These are phyloP conservation scores for Aspergillus incahuasiensis DNA, from an alignment of 495 filamentous ascomycete species.

Conservation along the genomic window DNA sequence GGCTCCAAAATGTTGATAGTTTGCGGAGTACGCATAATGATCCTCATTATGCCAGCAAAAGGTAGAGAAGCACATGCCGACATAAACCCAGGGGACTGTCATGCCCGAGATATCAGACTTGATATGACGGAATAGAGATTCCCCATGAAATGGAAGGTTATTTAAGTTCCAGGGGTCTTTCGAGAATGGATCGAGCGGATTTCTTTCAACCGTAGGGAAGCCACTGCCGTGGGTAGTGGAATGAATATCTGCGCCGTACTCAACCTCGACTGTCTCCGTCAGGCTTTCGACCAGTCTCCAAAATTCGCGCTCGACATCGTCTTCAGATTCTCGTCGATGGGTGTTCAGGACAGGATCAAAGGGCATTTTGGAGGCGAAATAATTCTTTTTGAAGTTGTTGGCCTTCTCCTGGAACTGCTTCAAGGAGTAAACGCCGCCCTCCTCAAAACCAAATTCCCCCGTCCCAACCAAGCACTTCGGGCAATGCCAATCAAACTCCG, in stretches of 20 bases:
- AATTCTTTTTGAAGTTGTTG: constrained; percentile 85
- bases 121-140: constrained; percentile 94
- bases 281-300: constrained; percentile 91
- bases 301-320: constrained; percentile 95
- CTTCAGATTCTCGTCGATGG: constrained; percentile 77
- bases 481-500: constrained; percentile 94
- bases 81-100: constrained; percentile 99
- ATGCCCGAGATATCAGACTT: constrained; percentile 99
- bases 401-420: constrained; percentile 97
- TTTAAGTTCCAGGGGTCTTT: constrained; percentile 96
- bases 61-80: constrained; percentile 99
- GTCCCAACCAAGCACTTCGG: constrained; percentile 93
- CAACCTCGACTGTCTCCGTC: constrained; percentile 93
- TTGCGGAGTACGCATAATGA: constrained; percentile 95
- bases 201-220: constrained; percentile 91
- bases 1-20: constrained; percentile 97
- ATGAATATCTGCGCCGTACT: constrained; percentile 98
- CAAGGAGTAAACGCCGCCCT: constrained; percentile 93
- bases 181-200: constrained; percentile 80
- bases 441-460: constrained; percentile 95
- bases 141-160: constrained; percentile 81
- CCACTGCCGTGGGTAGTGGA: constrained; percentile 97
- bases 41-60: constrained; percentile 99
- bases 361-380: constrained; percentile 88
- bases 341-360: constrained; percentile 80